A percentile compares a stretch with the other conserved stretches of the same genome.
Evolutionary conservation across 768 basidiomycete species (phyloP).

Genomic region (Suillus ampliporus): DNA sequence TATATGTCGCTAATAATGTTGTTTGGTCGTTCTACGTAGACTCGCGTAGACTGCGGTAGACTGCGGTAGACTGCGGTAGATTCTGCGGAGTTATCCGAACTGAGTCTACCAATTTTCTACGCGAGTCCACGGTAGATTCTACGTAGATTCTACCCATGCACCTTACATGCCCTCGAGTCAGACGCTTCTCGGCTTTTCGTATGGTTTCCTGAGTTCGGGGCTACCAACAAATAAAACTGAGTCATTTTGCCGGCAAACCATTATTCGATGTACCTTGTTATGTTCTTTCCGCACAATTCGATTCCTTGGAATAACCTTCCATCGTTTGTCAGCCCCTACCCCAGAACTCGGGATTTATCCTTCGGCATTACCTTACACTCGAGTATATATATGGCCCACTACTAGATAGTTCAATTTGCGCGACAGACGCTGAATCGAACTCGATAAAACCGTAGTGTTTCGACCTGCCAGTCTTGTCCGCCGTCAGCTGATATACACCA

Average conservation of each 20-base stretch:
- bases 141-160: too few species aligned
- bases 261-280: slow-evolving; percentile 71
- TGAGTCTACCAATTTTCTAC: too few species aligned
- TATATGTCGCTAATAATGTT: too few species aligned
- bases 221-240: slow-evolving; percentile 41
- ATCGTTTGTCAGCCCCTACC: slow-evolving; percentile 96
- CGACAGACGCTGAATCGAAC: slow-evolving; percentile 87
- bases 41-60: too few species aligned
- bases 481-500: not conserved
- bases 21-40: too few species aligned
- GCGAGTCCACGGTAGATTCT: too few species aligned
- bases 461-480: slow-evolving; percentile 82
- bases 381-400: slow-evolving; percentile 91
- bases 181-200: slow-evolving; percentile 62
- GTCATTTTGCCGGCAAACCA: not conserved
- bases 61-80: too few species aligned
- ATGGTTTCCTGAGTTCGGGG: slow-evolving; percentile 76
- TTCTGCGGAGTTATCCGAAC: too few species aligned
- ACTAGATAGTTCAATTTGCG: slow-evolving; percentile 97
- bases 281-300: slow-evolving; percentile 74
- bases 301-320: slow-evolving; percentile 75
- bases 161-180: slow-evolving; percentile 55
- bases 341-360: slow-evolving; percentile 93
- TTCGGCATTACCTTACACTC: slow-evolving; percentile 89
- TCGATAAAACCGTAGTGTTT: slow-evolving; percentile 99